phyloP scores from a whole-genome alignment of 306 rosid genomes.

The Biancaea sappan region DNA sequence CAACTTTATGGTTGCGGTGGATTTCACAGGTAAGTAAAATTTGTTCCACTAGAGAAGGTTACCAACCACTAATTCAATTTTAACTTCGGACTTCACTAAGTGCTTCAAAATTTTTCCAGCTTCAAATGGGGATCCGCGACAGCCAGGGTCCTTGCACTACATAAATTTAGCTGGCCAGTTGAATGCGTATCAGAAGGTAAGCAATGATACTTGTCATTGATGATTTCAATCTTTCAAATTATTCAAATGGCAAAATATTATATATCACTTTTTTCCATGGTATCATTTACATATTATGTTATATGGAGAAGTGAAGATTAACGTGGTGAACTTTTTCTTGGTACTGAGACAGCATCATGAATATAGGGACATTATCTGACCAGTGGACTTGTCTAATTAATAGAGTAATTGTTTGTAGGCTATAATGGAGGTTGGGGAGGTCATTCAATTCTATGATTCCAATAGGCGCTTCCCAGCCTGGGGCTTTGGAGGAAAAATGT shows the following conservation, averaged over 20 bases:
- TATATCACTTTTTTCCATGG: background rate
- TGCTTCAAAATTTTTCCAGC: conserved; percentile 51
- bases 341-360: background rate
- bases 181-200: conserved; percentile 82
- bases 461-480: conserved; percentile 79
- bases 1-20: conserved; percentile 93
- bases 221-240: conserved; percentile 15
- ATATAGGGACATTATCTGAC: background rate
- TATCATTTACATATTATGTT: background rate
- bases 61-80: conserved; percentile 12
- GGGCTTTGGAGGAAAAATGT: conserved; percentile 86
- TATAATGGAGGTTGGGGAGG: conserved; percentile 82
- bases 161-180: conserved; percentile 58
- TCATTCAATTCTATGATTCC: conserved; percentile 83
- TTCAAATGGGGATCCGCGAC: conserved; percentile 79
- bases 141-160: conserved; percentile 65
- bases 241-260: background rate
- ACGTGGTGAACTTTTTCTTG: background rate
- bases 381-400: conserved; percentile 23
- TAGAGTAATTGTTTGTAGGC: conserved; percentile 51
- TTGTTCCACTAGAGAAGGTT: background rate
- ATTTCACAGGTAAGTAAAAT: conserved; percentile 67
- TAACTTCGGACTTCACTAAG: conserved; percentile 9
- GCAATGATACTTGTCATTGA: conserved; percentile 20
- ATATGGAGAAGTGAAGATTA: background rate